phyloP scores from a whole-genome alignment of 306 rosid genomes.

The Lathyrus aphaca region DNA sequence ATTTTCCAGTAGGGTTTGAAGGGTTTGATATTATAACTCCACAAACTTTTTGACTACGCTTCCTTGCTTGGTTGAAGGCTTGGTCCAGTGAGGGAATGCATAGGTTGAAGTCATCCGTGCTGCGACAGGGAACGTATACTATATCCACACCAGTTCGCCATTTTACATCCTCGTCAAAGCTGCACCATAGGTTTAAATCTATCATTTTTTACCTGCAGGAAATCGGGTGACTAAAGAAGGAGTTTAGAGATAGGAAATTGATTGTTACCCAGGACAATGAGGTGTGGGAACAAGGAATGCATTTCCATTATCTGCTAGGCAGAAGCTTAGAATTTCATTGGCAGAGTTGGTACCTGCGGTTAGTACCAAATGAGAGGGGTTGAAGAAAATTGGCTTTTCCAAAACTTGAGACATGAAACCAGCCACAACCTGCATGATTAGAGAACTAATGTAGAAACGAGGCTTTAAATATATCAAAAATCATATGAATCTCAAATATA shows the following conservation, averaged over 20 bases:
- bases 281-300: conserved; percentile 97
- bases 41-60: conserved; percentile 77
- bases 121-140: conserved; percentile 82
- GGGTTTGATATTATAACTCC: conserved; percentile 85
- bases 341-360: conserved; percentile 80
- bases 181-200: conserved; percentile 52
- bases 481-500: too few species aligned
- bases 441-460: conserved; percentile 34
- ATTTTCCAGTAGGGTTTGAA: conserved; percentile 74
- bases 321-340: conserved; percentile 85
- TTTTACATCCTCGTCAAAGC: conserved; percentile 71
- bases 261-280: conserved; percentile 71
- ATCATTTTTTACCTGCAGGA: conserved; percentile 36
- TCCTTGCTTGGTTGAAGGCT: conserved; percentile 87
- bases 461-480: background rate
- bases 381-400: conserved; percentile 66
- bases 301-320: conserved; percentile 86
- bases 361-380: conserved; percentile 69
- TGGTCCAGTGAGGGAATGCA: conserved; percentile 67
- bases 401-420: conserved; percentile 81
- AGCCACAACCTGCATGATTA: conserved; percentile 71
- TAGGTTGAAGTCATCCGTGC: conserved; percentile 69
- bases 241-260: conserved; percentile 33
- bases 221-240: conserved; percentile 11
- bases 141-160: conserved; percentile 84